Evolutionary conservation across 2,329 filamentous ascomycete species (phyloP).

Genomic region (Arachnomyces sp.): DNA sequence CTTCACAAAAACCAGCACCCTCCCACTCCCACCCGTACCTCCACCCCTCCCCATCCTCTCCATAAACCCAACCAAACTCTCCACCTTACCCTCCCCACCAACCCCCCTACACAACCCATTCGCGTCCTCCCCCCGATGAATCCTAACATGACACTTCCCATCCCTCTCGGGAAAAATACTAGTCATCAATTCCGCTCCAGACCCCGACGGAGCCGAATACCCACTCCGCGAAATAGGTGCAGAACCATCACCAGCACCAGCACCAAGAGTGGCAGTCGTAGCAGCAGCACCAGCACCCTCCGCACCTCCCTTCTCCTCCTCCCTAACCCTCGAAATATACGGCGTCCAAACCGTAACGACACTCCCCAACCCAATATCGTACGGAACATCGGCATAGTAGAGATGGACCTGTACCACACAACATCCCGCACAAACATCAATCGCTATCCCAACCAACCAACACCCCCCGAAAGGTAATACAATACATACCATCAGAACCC

Average conservation of each 20-base stretch:
- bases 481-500: slow-evolving; percentile 13
- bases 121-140: slow-evolving; percentile 38
- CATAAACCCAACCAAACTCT: slow-evolving; percentile 41
- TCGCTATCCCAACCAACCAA: neutral
- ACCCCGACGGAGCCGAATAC: too few relatives aligned
- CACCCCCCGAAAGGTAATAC: neutral
- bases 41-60: slow-evolving; percentile 40
- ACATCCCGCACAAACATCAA: neutral
- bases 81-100: slow-evolving; percentile 26
- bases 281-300: too few relatives aligned
- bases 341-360: slow-evolving; percentile 45
- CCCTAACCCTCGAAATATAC: slow-evolving; percentile 33
- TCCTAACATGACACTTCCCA: slow-evolving; percentile 38
- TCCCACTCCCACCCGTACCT: slow-evolving; percentile 33
- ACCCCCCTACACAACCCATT: slow-evolving; percentile 33
- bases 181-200: slow-evolving; percentile 28
- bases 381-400: slow-evolving; percentile 18
- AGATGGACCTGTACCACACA: slow-evolving; percentile 17
- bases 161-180: slow-evolving; percentile 47
- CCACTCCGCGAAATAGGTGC: too few relatives aligned
- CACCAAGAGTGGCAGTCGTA: too few relatives aligned
- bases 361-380: slow-evolving; percentile 19
- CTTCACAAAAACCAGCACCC: slow-evolving; percentile 44
- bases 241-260: slow-evolving; percentile 12
- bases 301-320: too few relatives aligned